A percentile compares a stretch with the other conserved stretches of the same genome.
phyloP scores from a whole-genome alignment of 2,329 filamentous ascomycete genomes.

The Magnaporthiopsis rhizophila region DNA sequence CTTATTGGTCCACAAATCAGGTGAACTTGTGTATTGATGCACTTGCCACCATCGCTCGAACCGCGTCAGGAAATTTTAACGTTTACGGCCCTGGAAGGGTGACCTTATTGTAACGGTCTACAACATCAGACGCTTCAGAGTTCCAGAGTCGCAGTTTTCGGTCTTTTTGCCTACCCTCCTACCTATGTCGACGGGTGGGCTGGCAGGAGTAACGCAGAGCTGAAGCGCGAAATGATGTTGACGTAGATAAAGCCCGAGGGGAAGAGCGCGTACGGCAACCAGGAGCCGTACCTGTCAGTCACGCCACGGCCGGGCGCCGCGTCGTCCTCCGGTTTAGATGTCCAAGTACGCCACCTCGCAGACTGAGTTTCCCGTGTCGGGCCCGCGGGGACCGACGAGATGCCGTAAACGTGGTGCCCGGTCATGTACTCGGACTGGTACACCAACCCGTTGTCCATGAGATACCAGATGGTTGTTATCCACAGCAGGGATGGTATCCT shows the following conservation, averaged over 20 bases:
- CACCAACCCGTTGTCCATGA: constrained; percentile 27
- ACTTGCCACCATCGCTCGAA: too few relatives aligned
- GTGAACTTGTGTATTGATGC: too few relatives aligned
- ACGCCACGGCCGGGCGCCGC: constrained; percentile 27
- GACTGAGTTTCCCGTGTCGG: constrained; percentile 28
- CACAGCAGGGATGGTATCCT: constrained; percentile 19
- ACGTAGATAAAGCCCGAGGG: constrained; percentile 28
- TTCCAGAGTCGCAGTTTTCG: too few relatives aligned
- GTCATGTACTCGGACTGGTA: constrained; percentile 39
- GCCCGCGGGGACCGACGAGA: constrained; percentile 23
- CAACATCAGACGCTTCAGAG: too few relatives aligned
- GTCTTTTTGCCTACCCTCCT: too few relatives aligned
- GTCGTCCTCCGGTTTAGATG: constrained; percentile 38
- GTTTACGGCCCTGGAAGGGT: too few relatives aligned
- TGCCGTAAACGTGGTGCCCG: constrained; percentile 28
- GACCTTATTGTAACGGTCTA: too few relatives aligned
- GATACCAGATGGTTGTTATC: constrained; percentile 35
- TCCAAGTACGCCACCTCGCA: constrained; percentile 38
- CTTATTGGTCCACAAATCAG: too few relatives aligned
- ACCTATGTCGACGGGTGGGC: too few relatives aligned
- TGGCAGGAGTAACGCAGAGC: too few relatives aligned
- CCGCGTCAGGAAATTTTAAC: too few relatives aligned
- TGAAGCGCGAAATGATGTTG: constrained; percentile 27
- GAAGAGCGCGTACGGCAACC: constrained; percentile 37
- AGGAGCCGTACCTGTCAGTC: constrained; percentile 31